Percentiles rank a stretch among this genome's conserved stretches.
phyloP scores from a whole-genome alignment of 306 rosid species.

The Dalbergia oliveri region DNA sequence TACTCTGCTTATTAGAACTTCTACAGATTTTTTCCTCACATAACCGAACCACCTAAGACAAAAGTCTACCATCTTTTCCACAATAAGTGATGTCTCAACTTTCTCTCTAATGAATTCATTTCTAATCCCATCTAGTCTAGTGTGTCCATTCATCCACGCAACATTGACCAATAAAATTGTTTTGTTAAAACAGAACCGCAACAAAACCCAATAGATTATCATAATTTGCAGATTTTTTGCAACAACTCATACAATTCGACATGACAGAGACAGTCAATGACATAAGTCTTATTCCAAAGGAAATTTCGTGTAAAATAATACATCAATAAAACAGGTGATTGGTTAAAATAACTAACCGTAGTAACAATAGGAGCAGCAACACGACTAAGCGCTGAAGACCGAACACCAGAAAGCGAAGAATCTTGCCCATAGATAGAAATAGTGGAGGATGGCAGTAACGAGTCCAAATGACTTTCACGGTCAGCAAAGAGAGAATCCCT shows the following conservation, averaged over 20 bases:
- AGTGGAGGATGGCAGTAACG: constrained; percentile 70
- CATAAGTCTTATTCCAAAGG: constrained; percentile 7
- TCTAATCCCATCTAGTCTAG: neutral
- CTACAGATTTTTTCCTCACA: neutral
- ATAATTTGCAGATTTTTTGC: neutral
- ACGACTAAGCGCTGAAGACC: constrained; percentile 77
- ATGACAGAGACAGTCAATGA: constrained; percentile 32
- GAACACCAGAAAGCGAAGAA: constrained; percentile 66
- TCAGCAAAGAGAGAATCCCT: constrained; percentile 73
- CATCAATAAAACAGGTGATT: constrained; percentile 19
- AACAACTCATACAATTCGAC: constrained; percentile 19
- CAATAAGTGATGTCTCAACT: neutral
- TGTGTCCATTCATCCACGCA: neutral
- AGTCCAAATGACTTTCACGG: constrained; percentile 74
- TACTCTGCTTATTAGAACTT: neutral
- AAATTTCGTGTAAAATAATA: constrained; percentile 21
- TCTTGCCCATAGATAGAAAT: constrained; percentile 76
- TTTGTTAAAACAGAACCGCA: neutral
- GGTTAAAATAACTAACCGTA: constrained; percentile 63
- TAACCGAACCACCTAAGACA: neutral
- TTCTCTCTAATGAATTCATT: neutral
- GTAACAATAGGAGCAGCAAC: constrained; percentile 86
- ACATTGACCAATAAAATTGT: neutral
- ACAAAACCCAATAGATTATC: neutral
- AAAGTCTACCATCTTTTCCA: neutral